A percentile compares a stretch with the other conserved stretches of the same genome.
These are phyloP conservation scores for Conoideocrella luteorostrata DNA, from an alignment of 2,329 filamentous ascomycete genomes.

Conservation along the genomic window DNA sequence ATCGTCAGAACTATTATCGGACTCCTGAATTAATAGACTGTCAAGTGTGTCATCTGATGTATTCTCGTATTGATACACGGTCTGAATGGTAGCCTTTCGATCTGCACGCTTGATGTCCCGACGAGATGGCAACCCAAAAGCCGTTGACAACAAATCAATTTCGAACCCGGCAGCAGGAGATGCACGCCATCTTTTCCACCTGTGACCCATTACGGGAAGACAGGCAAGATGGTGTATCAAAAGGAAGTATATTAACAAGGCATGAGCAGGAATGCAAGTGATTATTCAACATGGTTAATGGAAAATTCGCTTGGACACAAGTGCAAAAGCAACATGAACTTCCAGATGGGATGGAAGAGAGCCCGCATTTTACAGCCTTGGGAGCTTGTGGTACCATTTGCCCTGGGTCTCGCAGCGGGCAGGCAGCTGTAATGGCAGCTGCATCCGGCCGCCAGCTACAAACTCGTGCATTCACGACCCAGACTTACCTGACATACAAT, in stretches of 20 bases:
- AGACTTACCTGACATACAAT: too few species aligned
- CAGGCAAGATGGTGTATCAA: not conserved
- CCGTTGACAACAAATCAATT: constrained; percentile 21
- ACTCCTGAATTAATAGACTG: not conserved
- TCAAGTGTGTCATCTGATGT: constrained; percentile 4
- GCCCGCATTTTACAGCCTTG: not conserved
- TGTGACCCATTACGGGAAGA: constrained; percentile 14
- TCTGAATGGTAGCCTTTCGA: constrained; percentile 1
- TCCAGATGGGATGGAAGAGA: not conserved
- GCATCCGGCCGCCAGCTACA: constrained; percentile 1
- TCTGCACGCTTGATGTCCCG: constrained; percentile 8
- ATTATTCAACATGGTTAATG: not conserved
- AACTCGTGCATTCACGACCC: too few species aligned
- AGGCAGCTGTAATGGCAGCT: not conserved
- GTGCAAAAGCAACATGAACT: not conserved
- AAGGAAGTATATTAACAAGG: not conserved
- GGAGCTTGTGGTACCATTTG: not conserved
- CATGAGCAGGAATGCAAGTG: not conserved
- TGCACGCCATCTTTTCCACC: constrained; percentile 1
- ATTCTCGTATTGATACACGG: not conserved
- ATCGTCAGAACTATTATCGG: not conserved
- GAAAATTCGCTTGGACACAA: not conserved
- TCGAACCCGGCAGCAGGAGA: constrained; percentile 6
- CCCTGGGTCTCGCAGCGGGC: not conserved
- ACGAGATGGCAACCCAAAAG: constrained; percentile 20